phyloP scores from a whole-genome alignment of 345 rosid genomes.

The Syzygium jambos region DNA sequence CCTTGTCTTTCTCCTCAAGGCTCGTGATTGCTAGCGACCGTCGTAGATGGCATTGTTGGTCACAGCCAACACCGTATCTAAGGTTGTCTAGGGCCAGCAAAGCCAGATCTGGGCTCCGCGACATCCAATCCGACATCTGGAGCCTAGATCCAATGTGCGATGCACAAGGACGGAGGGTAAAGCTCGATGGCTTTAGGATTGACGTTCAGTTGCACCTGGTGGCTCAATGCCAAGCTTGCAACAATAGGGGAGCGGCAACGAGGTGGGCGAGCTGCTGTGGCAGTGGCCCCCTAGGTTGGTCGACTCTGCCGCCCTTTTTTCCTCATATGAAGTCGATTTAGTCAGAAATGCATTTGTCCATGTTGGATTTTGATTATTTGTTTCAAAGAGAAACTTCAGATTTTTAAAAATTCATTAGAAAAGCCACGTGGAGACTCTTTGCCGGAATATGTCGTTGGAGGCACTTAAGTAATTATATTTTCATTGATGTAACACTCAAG shows the following conservation, averaged over 20 bases:
- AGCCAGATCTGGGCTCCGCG: not conserved
- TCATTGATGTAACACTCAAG: rapidly evolving
- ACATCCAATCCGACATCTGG: not conserved
- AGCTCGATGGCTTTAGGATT: not conserved
- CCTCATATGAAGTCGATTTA: not conserved
- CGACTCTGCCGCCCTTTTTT: not conserved
- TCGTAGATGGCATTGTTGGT: not conserved
- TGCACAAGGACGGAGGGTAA: not conserved
- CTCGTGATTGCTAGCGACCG: not conserved
- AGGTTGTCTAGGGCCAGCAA: not conserved
- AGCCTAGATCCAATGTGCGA: not conserved
- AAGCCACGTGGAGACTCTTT: rapidly evolving
- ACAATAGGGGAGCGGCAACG: not conserved
- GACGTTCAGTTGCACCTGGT: not conserved
- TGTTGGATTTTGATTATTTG: not conserved
- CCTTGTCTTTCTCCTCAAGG: not conserved
- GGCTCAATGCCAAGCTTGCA: not conserved
- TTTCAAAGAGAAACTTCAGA: not conserved
- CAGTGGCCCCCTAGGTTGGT: not conserved
- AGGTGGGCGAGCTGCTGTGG: not conserved
- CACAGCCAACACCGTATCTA: not conserved
- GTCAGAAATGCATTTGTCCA: not conserved
- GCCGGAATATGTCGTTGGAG: too few relatives aligned
- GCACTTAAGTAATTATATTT: not conserved
- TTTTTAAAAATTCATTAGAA: not conserved